These are phyloP conservation scores for Colletotrichum eremochloae DNA, from an alignment of 2,329 filamentous ascomycete genomes.

Conservation along the genomic window DNA sequence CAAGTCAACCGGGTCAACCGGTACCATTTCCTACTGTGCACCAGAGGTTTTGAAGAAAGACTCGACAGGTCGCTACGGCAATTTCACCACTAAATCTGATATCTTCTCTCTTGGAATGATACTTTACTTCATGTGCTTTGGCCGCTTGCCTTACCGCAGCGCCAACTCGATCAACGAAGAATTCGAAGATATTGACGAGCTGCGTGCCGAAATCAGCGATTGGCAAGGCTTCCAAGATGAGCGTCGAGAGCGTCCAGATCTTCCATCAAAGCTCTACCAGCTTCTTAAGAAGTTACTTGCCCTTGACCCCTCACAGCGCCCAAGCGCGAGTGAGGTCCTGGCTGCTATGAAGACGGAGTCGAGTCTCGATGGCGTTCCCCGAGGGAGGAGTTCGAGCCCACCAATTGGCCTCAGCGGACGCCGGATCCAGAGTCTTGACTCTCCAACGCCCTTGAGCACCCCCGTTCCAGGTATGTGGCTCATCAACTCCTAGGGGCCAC, in stretches of 20 bases:
- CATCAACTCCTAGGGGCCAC: constrained; percentile 16
- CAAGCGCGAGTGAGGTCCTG: constrained; percentile 88
- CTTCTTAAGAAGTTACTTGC: constrained; percentile 86
- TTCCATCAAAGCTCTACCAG: constrained; percentile 88
- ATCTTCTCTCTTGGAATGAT: constrained; percentile 99
- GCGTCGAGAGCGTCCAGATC: constrained; percentile 79
- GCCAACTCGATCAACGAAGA: constrained; percentile 91
- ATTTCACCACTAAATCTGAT: constrained; percentile 97
- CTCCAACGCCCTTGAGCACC: constrained; percentile 63
- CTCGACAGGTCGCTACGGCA: constrained; percentile 80
- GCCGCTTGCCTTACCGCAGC: constrained; percentile 84
- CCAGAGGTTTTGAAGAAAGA: constrained; percentile 87
- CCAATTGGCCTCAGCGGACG: constrained; percentile 57
- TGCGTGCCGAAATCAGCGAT: constrained; percentile 85
- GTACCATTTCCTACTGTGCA: constrained; percentile 97
- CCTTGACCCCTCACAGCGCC: constrained; percentile 80
- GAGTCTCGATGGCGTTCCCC: constrained; percentile 58
- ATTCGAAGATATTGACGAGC: constrained; percentile 87
- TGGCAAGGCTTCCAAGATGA: constrained; percentile 92
- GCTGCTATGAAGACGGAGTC: constrained; percentile 79
- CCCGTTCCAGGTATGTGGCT: constrained; percentile 59
- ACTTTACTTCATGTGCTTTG: constrained; percentile 97
- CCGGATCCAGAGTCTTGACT: constrained; percentile 69
- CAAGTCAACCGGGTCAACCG: constrained; percentile 93
- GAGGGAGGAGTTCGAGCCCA: constrained; percentile 51